phyloP scores from a whole-genome alignment of 345 rosid genomes.

The Orychophragmus violaceus region DNA sequence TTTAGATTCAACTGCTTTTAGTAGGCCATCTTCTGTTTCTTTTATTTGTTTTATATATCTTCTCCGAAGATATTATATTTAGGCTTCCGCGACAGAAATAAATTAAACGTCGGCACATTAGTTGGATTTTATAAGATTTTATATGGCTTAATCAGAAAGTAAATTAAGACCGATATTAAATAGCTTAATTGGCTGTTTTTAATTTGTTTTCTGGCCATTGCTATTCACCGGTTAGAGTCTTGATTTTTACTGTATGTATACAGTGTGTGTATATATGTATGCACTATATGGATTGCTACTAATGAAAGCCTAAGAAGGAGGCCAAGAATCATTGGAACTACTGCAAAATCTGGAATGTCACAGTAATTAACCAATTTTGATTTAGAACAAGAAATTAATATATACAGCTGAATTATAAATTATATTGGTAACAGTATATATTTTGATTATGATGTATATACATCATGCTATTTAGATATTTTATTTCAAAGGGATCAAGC shows the following conservation, averaged over 20 bases:
- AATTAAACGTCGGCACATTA: conserved; percentile 5
- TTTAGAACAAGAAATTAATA: background rate
- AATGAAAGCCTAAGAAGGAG: conserved; percentile 16
- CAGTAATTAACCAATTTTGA: conserved; percentile 22
- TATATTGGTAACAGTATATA: background rate
- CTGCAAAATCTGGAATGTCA: conserved; percentile 30
- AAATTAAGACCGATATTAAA: background rate
- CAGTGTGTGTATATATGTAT: background rate
- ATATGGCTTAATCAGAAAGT: background rate
- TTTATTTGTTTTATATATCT: background rate
- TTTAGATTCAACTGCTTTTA: conserved; percentile 30
- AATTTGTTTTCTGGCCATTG: background rate
- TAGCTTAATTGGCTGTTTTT: conserved; percentile 3
- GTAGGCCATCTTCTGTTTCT: conserved; percentile 20
- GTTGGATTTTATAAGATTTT: background rate
- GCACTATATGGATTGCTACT: conserved; percentile 9
- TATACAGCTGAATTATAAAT: background rate
- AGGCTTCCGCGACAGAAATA: background rate
- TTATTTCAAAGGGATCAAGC: conserved; percentile 14
- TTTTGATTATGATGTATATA: conserved; percentile 15
- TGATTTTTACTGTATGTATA: conserved; percentile 1
- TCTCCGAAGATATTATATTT: conserved; percentile 3
- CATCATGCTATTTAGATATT: conserved; percentile 19
- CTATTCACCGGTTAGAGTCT: background rate
- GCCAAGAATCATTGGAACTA: conserved; percentile 30